Evolutionary conservation across 192 early-diverging fungal species (phyloP).

Genomic region (Coemansia sp.): DNA sequence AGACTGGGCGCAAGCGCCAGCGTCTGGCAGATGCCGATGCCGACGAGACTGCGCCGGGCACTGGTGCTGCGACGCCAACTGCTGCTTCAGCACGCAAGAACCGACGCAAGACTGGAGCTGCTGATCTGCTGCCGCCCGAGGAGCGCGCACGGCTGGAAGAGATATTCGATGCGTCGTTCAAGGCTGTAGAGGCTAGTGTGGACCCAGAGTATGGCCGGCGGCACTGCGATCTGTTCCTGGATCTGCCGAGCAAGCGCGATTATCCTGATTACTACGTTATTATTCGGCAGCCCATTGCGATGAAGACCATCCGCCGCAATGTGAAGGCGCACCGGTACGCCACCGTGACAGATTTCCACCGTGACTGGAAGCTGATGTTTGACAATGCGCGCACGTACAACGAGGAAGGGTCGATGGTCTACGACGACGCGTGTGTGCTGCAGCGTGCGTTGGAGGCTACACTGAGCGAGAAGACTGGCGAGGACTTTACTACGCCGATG

Average conservation of each 20-base stretch:
- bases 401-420: constrained; percentile 85
- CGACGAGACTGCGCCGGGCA: constrained; percentile 13
- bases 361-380: constrained; percentile 87
- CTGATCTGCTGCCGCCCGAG: constrained; percentile 35
- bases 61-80: constrained; percentile 13
- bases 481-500: constrained; percentile 21
- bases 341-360: constrained; percentile 62
- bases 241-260: constrained; percentile 65
- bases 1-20: constrained; percentile 24
- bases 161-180: constrained; percentile 35
- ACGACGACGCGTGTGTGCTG: constrained; percentile 74
- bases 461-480: constrained; percentile 29
- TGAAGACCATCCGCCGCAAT: constrained; percentile 81
- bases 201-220: constrained; percentile 50
- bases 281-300: constrained; percentile 84
- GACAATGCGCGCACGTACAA: constrained; percentile 92
- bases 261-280: constrained; percentile 92
- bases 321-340: constrained; percentile 73
- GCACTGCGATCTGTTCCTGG: constrained; percentile 75
- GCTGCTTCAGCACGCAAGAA: constrained; percentile 21
- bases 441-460: constrained; percentile 4
- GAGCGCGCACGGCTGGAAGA: constrained; percentile 35
- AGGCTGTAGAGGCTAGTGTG: constrained; percentile 33
- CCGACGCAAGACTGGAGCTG: constrained; percentile 39
- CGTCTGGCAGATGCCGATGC: constrained; percentile 16